Base-by-base conservation (phyloP, 108 stramenopile species). In the Cyclotella cryptica region DNA sequence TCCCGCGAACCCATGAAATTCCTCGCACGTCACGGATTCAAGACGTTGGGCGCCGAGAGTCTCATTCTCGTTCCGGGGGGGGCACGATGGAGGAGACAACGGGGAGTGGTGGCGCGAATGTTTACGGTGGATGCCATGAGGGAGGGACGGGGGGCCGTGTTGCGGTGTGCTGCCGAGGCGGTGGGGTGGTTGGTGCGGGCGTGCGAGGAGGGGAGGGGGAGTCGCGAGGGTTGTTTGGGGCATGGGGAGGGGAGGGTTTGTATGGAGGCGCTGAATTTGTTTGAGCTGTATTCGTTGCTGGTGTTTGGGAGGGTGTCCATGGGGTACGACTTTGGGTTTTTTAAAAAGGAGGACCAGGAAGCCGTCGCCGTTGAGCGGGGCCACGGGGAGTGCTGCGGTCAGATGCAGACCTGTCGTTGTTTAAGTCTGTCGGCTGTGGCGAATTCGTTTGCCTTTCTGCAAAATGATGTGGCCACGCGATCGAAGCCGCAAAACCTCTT, bases 251-350 rank as follows among this genome's bases (percentile, higher is more conserved):
- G 60, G 22, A 12, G 26, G 11, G 35, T 66, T 8, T 24, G 28
- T 24, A 22, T 80, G 3, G 79, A 80, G 27, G 79, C 57, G 13
- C 39, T 28, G 40, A 22, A 68, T 51, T 73, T 80, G 40, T 72
- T 71, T 47, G 72, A 80, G 40, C 28, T 80, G n/a, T 72, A 64
- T 52, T 72, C 79, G 27, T 63, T 73, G 12, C 29, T 66, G 35
- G 79, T 80, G 15, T 80, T 80, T 68, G 79, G 79, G 5, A 72
- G 42, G 54, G 66, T 68, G 0, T 19, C 69, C 0, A 61, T 80
- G 79, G 79, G 72, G 35, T 67, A 72, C 51, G 79, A 80, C 28
- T 78, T 78, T 22, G 14, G 55, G 27, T 64, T 69, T 45, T 63
- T 70, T 55, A 46, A 26, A 54, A 49, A 22, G 26, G 18, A 39